phyloP scores from a whole-genome alignment of 352 stramenopile genomes.

The Globisporangium parvum region DNA sequence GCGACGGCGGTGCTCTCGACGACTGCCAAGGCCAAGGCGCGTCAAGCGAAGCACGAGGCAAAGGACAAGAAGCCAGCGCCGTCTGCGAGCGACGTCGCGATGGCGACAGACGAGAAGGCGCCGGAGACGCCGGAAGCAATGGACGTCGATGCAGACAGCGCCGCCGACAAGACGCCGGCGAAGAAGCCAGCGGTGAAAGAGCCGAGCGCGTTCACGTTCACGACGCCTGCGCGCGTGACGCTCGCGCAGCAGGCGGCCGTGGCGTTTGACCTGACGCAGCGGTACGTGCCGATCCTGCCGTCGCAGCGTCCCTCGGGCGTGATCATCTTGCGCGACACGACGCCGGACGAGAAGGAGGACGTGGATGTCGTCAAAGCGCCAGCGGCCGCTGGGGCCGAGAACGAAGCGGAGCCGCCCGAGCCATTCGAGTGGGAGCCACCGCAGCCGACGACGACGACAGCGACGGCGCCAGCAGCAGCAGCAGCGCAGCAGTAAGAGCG shows the following conservation, averaged over 20 bases:
- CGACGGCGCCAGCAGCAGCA: constrained; percentile 13
- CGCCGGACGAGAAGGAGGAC: constrained; percentile 90
- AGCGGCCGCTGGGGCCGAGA: constrained; percentile 84
- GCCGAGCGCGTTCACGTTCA: constrained; percentile 89
- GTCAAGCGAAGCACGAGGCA: constrained; percentile 89
- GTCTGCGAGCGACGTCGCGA: constrained; percentile 30
- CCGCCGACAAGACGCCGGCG: constrained; percentile 30
- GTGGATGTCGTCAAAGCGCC: constrained; percentile 92
- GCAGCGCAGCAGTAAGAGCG: constrained; percentile 1
- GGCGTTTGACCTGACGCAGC: constrained; percentile 88
- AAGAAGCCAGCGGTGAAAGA: constrained; percentile 78
- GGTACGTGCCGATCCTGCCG: constrained; percentile 85
- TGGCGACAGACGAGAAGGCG: constrained; percentile 42
- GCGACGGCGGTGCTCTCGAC: constrained; percentile 97
- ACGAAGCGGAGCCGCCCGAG: constrained; percentile 92
- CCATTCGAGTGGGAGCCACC: constrained; percentile 95
- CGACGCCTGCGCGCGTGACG: constrained; percentile 93
- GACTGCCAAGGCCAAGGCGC: constrained; percentile 94
- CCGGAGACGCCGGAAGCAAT: constrained; percentile 58
- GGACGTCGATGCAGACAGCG: constrained; percentile 63
- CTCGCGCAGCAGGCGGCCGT: constrained; percentile 89
- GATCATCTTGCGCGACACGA: constrained; percentile 95
- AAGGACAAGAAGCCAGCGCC: constrained; percentile 64
- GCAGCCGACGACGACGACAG: constrained; percentile 4
- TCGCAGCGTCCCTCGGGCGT: constrained; percentile 84